Conservation (phyloP, 352 stramenopile species). For the Phytophthora cactorum region DNA sequence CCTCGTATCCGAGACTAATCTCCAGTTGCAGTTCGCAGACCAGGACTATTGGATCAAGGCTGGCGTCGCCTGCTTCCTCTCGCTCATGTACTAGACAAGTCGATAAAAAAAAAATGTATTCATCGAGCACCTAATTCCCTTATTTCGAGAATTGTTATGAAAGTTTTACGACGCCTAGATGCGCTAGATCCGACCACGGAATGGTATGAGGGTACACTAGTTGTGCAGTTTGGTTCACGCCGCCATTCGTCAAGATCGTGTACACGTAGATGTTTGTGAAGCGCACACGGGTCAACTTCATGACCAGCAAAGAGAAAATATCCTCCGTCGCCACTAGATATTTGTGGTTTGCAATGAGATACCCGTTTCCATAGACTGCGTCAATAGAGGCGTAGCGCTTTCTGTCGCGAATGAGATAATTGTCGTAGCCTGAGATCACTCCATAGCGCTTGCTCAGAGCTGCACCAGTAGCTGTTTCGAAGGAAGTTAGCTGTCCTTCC, state of each 20-base stretch:
- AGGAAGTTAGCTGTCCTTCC: slow-evolving; percentile 16
- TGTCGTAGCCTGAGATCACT: slow-evolving; percentile 47
- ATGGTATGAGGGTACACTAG: slow-evolving; percentile 39
- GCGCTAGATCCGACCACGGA: slow-evolving; percentile 21
- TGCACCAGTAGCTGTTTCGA: slow-evolving; percentile 29
- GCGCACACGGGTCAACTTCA: slow-evolving; percentile 36
- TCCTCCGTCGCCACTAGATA: slow-evolving; percentile 45
- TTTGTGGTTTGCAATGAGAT: slow-evolving; percentile 40
- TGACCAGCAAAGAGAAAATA: slow-evolving; percentile 34
- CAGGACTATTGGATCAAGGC: slow-evolving; percentile 97
- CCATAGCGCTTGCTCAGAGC: slow-evolving; percentile 36
- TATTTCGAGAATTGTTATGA: not conserved
- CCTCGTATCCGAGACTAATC: slow-evolving; percentile 94
- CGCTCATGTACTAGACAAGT: slow-evolving; percentile 85
- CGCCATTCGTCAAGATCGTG: slow-evolving; percentile 27
- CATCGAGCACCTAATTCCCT: not conserved
- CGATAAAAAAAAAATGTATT: slow-evolving; percentile 4
- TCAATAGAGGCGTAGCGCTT: slow-evolving; percentile 44
- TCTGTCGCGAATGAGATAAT: slow-evolving; percentile 37
- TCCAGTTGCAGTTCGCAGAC: slow-evolving; percentile 90
- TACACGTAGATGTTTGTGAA: slow-evolving; percentile 45
- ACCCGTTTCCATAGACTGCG: slow-evolving; percentile 45
- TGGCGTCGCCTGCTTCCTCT: slow-evolving; percentile 94
- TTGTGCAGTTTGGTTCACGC: slow-evolving; percentile 40
- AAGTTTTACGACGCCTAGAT: slow-evolving; percentile 36